Base-by-base conservation (phyloP, 225 moss, liverwort and hornwort genomes). In the Marchantia polymorpha region DNA sequence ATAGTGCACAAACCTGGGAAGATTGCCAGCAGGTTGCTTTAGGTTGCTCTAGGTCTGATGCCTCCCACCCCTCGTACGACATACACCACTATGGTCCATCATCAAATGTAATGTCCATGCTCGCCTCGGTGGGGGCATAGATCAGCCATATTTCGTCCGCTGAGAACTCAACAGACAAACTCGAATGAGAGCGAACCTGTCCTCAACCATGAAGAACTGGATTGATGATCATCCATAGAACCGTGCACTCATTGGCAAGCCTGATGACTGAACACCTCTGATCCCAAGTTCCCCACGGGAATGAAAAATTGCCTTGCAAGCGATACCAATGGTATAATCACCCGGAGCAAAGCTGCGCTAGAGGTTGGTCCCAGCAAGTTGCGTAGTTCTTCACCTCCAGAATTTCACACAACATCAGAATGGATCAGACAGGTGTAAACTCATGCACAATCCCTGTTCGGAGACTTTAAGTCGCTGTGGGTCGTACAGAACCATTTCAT, bases 371-470 rank as follows among this genome's bases (percentile, higher is more conserved):
- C 72, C 73, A 72, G 23, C 47, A 51, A 52, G 51, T 20, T 52
- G 72, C 12, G 19, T 23, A 52, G 12, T 26, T 25, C 72, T 7
- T 52, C 11, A 52, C 0, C 73, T 55, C 73, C 52, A 52, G 73
- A 73, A 73, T 29, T 73, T 39, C 39, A 55, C 54, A 54, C 53
- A 54, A 27, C 7, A 0, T 73, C 72, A 27, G 14, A 56, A 19
- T 56, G 56, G 56, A 52, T 52, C 25, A 53, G 72, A 52, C 72
- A 51, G 51, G 72, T 26, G 52, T 53, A 27, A 10, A n/a, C 25
- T 73, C 72, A 53, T 52, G 49, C 49, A 73, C 17, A 48, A 52
- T 73, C 72, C 72, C 49, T 73, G 64, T 27, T 25, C 8, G 27
- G 39, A 39, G 39, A 39, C 39, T 39, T 39, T 26, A 50, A 8